Evolutionary conservation across 345 rosid species (phyloP).

Genomic region (Eucalyptus marginata): DNA sequence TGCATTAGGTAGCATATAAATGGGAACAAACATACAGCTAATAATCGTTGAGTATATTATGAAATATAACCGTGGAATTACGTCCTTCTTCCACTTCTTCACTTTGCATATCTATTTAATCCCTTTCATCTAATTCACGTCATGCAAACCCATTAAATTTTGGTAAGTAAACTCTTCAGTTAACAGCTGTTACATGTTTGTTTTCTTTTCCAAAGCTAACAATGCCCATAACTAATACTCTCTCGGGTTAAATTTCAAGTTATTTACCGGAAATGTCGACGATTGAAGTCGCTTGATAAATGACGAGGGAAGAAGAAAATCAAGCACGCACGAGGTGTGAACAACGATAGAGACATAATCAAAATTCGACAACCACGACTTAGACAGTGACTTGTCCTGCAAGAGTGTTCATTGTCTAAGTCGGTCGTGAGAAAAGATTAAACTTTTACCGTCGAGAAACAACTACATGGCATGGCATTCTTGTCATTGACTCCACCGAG

Average conservation of each 20-base stretch:
- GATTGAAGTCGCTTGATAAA: not conserved
- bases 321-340: not conserved
- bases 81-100: not conserved
- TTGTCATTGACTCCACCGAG: not conserved
- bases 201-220: not conserved
- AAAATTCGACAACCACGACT: not conserved
- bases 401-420: not conserved
- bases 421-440: not conserved
- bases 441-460: not conserved
- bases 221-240: not conserved
- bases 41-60: not conserved
- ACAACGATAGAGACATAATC: not conserved
- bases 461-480: not conserved
- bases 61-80: not conserved
- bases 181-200: not conserved
- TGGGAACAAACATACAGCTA: not conserved
- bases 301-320: not conserved
- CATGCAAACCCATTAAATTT: too few relatives aligned
- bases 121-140: not conserved
- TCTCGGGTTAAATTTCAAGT: not conserved
- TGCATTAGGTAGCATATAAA: not conserved
- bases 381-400: not conserved
- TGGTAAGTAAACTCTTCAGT: not conserved
- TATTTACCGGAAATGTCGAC: not conserved
- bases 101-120: not conserved